phyloP scores from a whole-genome alignment of 208 protist species.

The Histomonas meleagridis region DNA sequence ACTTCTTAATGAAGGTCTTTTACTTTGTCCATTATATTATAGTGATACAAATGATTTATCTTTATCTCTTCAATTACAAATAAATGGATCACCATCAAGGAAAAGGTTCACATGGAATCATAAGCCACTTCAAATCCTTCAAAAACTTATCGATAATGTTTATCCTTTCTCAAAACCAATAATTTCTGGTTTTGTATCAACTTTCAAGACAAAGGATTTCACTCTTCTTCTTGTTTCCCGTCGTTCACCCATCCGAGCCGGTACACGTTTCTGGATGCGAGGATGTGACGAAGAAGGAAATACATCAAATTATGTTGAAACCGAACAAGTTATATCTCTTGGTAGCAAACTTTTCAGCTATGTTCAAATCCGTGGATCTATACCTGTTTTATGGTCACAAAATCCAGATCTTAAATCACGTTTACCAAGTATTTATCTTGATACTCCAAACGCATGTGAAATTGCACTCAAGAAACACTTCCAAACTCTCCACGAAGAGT shows the following conservation, averaged over 20 bases:
- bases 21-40: not conserved
- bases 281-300: constrained; percentile 38
- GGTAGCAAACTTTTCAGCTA: not conserved
- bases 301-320: constrained; percentile 43
- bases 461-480: not conserved
- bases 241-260: not conserved
- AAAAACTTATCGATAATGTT: too few relatives aligned
- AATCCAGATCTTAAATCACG: not conserved
- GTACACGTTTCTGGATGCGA: constrained; percentile 38
- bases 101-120: not conserved
- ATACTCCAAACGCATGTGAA: not conserved
- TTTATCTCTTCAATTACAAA: not conserved
- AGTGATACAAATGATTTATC: not conserved
- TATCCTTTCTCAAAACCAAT: not conserved
- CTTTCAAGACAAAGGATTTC: not conserved
- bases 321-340: constrained; percentile 29
- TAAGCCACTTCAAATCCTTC: not conserved
- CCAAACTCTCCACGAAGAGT: not conserved
- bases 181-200: not conserved
- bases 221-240: constrained; percentile 35
- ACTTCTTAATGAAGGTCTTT: not conserved
- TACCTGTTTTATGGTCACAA: constrained; percentile 38
- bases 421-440: not conserved
- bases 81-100: not conserved
- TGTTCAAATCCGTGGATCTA: constrained; percentile 40